Base-by-base conservation (phyloP, 805 yeast genomes). In the Nakazawaea populi region DNA sequence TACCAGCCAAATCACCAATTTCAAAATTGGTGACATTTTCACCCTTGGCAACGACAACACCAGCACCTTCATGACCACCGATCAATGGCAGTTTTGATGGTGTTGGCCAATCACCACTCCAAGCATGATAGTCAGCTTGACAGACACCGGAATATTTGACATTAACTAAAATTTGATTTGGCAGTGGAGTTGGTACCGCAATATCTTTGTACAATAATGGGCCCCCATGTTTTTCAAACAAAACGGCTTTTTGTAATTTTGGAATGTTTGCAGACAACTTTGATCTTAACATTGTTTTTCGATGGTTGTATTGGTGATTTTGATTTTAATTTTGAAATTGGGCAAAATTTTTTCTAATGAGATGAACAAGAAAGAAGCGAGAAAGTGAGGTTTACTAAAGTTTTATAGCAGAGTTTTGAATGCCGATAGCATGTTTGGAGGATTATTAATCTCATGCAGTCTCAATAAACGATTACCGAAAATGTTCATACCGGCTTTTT, bases 51-150 rank as follows among this genome's bases (percentile, higher is more conserved):
- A 86, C 94, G 57, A 87, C 94, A 48, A 79, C 78, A 66, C 95
- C 95, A 30, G 92, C 91, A 72, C 94, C 95, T 72, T 87, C 95
- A 71, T 87, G 95, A 60, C 95, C 95, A 56, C 92, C 94, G 46
- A 87, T 89, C 60, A 85, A 72, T 30, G 92, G 92, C 54, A 83
- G 74, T 65, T 83, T 84, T 57, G 85, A 79, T 56, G 72, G 79
- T 67, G 85, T 74, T 48, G 95, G 94, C 95, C 96, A 89, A 73
- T 89, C 96, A 63, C 96, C 96, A 66, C 86, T 81, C 91, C 94
- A 87, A 52, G 95, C 96, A 75, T 89, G 96, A 68, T 89, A 79
- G 65, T 89, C 96, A 40, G 96, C 88, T 76, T 90, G 96, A 72
- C 96, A 89, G 51, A 89, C 96, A 71, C 96, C 96, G 32, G 96